Conservation (phyloP, 83 land plant species). For the Thuja plicata region DNA sequence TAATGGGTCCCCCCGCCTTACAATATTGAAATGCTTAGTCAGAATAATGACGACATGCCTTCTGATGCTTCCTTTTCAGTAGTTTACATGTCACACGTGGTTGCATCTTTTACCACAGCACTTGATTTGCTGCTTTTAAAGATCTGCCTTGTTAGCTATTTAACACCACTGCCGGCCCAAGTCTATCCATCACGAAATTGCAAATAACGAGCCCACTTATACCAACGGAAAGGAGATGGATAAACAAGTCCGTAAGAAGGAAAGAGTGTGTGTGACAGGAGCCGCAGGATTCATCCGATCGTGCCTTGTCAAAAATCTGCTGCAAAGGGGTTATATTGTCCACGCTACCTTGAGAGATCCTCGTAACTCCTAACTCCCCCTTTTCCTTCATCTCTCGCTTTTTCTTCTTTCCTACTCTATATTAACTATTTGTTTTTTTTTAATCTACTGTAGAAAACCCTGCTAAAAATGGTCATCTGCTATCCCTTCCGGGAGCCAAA, state of each 20-base stretch:
- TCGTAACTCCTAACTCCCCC: neutral
- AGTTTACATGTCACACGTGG: no score
- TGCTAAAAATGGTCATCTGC: neutral
- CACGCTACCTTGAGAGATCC: neutral
- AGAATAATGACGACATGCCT: no score
- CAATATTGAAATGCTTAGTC: no score
- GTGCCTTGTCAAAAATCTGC: neutral
- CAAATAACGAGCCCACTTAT: no score
- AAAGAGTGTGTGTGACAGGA: neutral
- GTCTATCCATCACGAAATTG: no score
- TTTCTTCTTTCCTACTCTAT: neutral
- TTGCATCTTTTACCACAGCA: no score
- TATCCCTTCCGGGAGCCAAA: neutral
- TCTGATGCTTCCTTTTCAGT: no score
- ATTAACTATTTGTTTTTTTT: neutral
- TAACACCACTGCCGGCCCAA: no score
- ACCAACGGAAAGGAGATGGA: neutral
- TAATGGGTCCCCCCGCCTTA: no score
- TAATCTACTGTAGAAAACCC: neutral
- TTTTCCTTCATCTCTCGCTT: neutral
- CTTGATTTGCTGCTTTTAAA: no score
- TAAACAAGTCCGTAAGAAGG: neutral
- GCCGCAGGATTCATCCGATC: neutral
- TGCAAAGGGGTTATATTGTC: neutral
- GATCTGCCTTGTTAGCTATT: no score